Base-by-base conservation (phyloP, 2,329 filamentous ascomycete species). In the Colletotrichum sp. region DNA sequence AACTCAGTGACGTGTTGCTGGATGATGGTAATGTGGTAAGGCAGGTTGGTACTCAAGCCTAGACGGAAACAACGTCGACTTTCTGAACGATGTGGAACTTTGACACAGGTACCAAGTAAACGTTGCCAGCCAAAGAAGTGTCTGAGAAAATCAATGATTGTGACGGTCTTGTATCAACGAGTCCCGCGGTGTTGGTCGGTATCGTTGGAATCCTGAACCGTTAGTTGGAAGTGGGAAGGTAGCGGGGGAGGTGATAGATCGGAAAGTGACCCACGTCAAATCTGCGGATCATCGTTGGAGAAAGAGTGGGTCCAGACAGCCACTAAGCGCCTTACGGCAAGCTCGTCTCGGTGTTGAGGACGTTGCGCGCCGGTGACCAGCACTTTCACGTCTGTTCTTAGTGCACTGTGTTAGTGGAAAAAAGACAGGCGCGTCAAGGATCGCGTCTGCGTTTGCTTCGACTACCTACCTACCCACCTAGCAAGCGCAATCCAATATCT, bases 391-490 rank as follows among this genome's bases (percentile, higher is more conserved):
- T 43, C 39, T n/a, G 8, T 43, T 43, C 18, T 43, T 43, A 43
- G 39, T 43, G 18, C 18, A 43, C 16, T 43, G 39, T 43, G 39
- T 10, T 28, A 34, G 22, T 55, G 13, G 34, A 5, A 18, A 43
- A n/a, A 30, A 61, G 55, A 60, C 28, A 70, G 68, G 70, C 69
- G 69, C 73, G 73, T 72, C 71, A 43, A 13, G 52, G 60, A 32
- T 61, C 72, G 72, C 72, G 72, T 74, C 30, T 34, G 18, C 18
- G 43, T 60, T 22, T 25, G 34, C 52, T 28, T 68, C 52, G 55
- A 69, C 65, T 60, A 48, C 70, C 62, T 39, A 22, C 43, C 43
- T 32, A 30, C 13, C n/a, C 60, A 32, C 12, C 8, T 18, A 13
- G 71, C 61, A 60, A 52, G 48, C 48, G 69, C 25, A 62, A 55